Base-by-base conservation (phyloP, 305 asterid species). In the Fraxinus baroniana region DNA sequence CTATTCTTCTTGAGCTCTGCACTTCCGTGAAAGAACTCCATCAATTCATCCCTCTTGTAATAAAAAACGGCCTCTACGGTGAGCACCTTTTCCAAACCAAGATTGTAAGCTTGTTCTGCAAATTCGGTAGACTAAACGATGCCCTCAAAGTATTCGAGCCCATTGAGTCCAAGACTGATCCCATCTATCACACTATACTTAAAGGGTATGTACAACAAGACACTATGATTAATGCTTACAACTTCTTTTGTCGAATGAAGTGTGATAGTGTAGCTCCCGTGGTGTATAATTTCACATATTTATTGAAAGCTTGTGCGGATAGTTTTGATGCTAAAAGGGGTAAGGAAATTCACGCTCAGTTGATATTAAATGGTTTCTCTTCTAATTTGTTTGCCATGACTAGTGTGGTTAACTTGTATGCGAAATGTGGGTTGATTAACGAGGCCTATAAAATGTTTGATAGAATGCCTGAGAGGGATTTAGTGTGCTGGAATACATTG, bases 401-500 rank as follows among this genome's bases (percentile, higher is more conserved):
- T 24, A 84, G 93, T 81, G 85, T 93, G 86, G 88, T 93, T 78
- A 93, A 88, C 64, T 22, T 96, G 80, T 94, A 96, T 62, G 94
- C 94, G 0, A 96, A 96, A 84, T 94, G 99, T 76, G 86, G 94
- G n/a, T 52, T 78, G 20, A 81, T 93, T 77, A 84, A 84, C 0
- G 95, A 94, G 78, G 97, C 99, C 3, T 90, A 81, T 83, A 93
- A 92, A 89, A 81, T 95, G 98, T 95, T 95, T 72, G 97, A 83
- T 74, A 92, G 94, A 92, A 93, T 95, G 98, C 92, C 92, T 60
- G 91, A 87, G 30, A 92, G 94, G 82, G 99, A 95, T 80, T 87
- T 93, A 87, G 94, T 92, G 76, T 90, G 95, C 75, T 95, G 97
- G 98, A 95, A 95, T 84, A 90, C 98, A 1, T 89, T 96, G 79